Conservation (phyloP, 345 rosid species). For the Laguncularia racemosa region DNA sequence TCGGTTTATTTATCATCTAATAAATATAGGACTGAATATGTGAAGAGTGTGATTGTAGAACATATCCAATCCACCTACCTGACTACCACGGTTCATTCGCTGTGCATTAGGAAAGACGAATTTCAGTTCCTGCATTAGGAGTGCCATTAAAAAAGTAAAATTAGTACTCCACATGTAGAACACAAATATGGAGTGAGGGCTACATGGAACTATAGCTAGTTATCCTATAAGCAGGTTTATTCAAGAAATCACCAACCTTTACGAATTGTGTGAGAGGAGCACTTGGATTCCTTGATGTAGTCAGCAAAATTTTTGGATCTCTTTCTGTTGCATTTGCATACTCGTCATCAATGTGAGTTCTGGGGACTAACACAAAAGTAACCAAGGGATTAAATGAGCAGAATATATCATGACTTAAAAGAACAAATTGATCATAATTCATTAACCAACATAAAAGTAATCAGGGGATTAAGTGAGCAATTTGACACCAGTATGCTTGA, state of each 20-base stretch:
- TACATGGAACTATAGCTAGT: neutral
- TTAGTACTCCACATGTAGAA: too few relatives aligned
- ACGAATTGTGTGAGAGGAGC: slow-evolving; percentile 69
- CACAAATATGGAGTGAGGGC: neutral
- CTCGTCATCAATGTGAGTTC: slow-evolving; percentile 80
- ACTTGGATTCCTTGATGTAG: slow-evolving; percentile 87
- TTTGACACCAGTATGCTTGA: too few relatives aligned
- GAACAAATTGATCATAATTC: too few relatives aligned
- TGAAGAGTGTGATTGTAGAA: neutral
- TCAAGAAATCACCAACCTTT: slow-evolving; percentile 34
- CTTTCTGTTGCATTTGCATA: slow-evolving; percentile 62
- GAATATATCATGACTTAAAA: too few relatives aligned
- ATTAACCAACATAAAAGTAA: too few relatives aligned
- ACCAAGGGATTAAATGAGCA: too few relatives aligned
- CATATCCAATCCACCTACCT: slow-evolving; percentile 37
- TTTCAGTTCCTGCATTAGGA: slow-evolving; percentile 61
- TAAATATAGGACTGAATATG: neutral
- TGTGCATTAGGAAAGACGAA: slow-evolving; percentile 73
- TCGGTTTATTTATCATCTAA: too few relatives aligned
- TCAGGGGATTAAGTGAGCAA: too few relatives aligned
- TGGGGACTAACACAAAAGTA: slow-evolving; percentile 35
- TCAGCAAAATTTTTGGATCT: slow-evolving; percentile 77
- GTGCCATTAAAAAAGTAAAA: slow-evolving; percentile 7
- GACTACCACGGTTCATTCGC: slow-evolving; percentile 78
- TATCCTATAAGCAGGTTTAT: neutral